Evolutionary conservation across 345 rosid genomes (phyloP), one percentile per base, ranked within the genome.

Genomic region (Durio zibethinus): DNA sequence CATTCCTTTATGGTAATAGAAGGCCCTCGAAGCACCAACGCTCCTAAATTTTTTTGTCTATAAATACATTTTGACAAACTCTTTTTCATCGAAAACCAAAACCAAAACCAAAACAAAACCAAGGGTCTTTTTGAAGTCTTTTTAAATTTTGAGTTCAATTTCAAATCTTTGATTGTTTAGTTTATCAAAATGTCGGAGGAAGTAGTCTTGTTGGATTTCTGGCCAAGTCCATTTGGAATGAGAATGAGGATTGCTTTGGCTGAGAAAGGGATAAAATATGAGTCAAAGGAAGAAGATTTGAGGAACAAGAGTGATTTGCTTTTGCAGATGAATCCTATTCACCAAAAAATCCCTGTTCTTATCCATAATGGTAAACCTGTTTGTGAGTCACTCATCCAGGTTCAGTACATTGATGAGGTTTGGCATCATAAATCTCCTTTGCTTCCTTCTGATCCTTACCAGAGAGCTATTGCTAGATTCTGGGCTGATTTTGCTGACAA

Each of bases 171-270:
- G n/a, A n/a, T n/a, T n/a, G n/a, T n/a, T n/a, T n/a, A n/a, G n/a
- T n/a, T n/a, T n/a, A n/a, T n/a, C n/a, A n/a, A 31, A 66, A 66
- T 66, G 71, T 50, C 71, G n/a, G 45, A n/a, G 5, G 48, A 40
- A 4, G 1, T 66, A 20, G 1, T 66, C 2, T 14, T 66, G 11
- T 9, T 66, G 71, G 25, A 66, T 2, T 9, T 66, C 1, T n/a
- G 33, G 73, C 2, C 52, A 1, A 43, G 73, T 7, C 73, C 73
- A 21, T 68, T 43, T 40, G 54, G 33, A 25, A 14, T 25, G n/a
- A 68, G 73, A 20, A 54, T 68, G 33, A 68, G 35, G 15, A 68
- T 68, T n/a, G 50, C 73, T 7, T 43, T 68, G 35, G 36, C 35
- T 2, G 73, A 68, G 53, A 68, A 68, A 21, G 73, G 71, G n/a